Evolutionary conservation across 257 asterid genomes (phyloP), one percentile per base, ranked within the genome.

Genomic region (Ballota nigra): DNA sequence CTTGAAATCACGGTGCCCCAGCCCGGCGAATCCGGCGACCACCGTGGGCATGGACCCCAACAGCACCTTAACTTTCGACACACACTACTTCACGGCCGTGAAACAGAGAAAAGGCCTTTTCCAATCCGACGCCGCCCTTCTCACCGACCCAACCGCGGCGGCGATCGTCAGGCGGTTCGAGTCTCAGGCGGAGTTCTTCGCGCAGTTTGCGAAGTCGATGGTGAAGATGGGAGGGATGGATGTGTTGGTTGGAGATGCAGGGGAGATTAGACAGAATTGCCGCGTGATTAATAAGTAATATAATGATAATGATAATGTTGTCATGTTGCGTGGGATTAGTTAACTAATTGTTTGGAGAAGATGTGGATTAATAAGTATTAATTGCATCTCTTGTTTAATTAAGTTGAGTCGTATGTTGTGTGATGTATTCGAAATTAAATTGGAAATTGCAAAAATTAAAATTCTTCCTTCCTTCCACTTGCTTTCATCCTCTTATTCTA

Each of bases 91-190:
- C 66, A 40, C 72, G 31, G 72, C 80, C 60, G 51, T 89, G 1
- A 71, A 75, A 3, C 71, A 58, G 45, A 63, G 74, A 4, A 78
- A 63, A 69, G 89, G 92, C 1, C 75, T 86, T 22, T 81, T 87
- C 69, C 78, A 59, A 62, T 83, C 95, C 0, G 92, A 84, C 59
- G 88, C 92, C 0, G 87, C 89, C 45, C 83, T 87, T 3, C 72
- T 89, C 15, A 80, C 49, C 0, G 28, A 86, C 75, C 53, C 52
- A 0, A 12, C 28, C 0, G 68, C 89, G 11, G 79, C 80, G 0
- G 10, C 45, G 3, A 28, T 78, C 4, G 88, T 76, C 0, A 5
- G 3, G 0, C 38, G 18, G 66, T 81, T 86, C 18, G 76, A 83
- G 69, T 41, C 63, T 5, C 53, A 36, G 22, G 13, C n/a, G 15